phyloP scores from a whole-genome alignment of 306 rosid species.

The Crataegus laevigata region DNA sequence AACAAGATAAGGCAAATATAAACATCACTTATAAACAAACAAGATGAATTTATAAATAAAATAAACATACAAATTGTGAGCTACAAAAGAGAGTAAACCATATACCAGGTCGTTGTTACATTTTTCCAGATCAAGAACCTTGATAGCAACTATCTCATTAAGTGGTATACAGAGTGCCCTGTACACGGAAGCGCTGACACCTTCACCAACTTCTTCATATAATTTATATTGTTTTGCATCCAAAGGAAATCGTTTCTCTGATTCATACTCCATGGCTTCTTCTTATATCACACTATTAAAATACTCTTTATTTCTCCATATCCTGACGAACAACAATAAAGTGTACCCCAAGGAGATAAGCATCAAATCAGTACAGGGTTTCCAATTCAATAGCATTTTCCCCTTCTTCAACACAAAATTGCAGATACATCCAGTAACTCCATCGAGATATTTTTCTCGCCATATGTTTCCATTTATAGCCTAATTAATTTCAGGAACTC shows the following conservation, averaged over 20 bases:
- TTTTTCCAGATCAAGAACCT: slow-evolving; percentile 93
- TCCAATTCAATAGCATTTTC: slow-evolving; percentile 36
- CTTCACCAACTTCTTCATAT: slow-evolving; percentile 99
- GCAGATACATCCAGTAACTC: slow-evolving; percentile 26
- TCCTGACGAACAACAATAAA: slow-evolving; percentile 17
- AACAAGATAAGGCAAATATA: neutral
- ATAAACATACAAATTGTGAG: neutral
- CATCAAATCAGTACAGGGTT: slow-evolving; percentile 27
- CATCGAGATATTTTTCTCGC: slow-evolving; percentile 10
- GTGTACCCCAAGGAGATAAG: slow-evolving; percentile 17
- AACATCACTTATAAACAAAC: neutral
- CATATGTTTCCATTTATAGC: slow-evolving; percentile 21
- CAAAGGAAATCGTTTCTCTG: slow-evolving; percentile 67
- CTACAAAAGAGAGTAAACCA: neutral
- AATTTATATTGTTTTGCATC: slow-evolving; percentile 72
- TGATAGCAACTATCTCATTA: slow-evolving; percentile 86
- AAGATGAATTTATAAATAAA: neutral
- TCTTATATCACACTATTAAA: slow-evolving; percentile 38
- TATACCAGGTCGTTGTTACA: slow-evolving; percentile 94
- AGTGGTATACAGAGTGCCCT: slow-evolving; percentile 90
- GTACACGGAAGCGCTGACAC: slow-evolving; percentile 84
- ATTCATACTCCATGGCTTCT: slow-evolving; percentile 51
- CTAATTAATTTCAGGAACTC: slow-evolving; percentile 8
- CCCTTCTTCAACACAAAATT: slow-evolving; percentile 29
- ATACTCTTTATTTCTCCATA: slow-evolving; percentile 22